phyloP scores from a whole-genome alignment of 129 eudicot genomes.

The Mikania micrantha region DNA sequence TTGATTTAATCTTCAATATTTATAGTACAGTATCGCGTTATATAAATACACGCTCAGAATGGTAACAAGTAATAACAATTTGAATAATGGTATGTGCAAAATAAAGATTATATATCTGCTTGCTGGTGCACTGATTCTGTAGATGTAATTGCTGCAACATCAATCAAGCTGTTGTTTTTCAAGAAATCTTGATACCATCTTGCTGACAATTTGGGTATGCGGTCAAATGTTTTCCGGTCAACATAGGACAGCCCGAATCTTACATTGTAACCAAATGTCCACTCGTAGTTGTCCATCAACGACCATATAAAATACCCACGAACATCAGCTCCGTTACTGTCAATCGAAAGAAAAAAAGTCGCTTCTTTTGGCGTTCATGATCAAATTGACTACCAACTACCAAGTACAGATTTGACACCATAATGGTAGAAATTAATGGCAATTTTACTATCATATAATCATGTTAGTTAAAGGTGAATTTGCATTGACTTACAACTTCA shows the following conservation, averaged over 20 bases:
- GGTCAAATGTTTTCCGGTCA: slow-evolving; percentile 43
- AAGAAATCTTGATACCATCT: slow-evolving; percentile 64
- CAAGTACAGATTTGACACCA: not conserved
- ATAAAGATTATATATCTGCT: slow-evolving; percentile 19
- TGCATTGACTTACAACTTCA: not conserved
- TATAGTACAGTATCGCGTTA: not conserved
- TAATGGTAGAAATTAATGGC: not conserved
- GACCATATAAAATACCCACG: slow-evolving; percentile 81
- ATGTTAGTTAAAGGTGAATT: not conserved
- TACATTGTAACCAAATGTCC: slow-evolving; percentile 40
- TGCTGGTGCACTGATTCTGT: not conserved
- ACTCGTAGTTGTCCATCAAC: slow-evolving; percentile 74
- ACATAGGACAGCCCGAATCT: slow-evolving; percentile 64
- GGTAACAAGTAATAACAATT: not conserved
- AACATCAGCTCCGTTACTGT: slow-evolving; percentile 82
- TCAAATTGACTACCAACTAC: slow-evolving; percentile 5
- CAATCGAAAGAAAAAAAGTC: not conserved
- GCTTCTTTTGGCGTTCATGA: slow-evolving; percentile 9
- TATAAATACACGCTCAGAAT: not conserved
- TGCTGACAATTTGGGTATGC: slow-evolving; percentile 67
- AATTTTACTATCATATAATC: not conserved
- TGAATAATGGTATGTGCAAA: not conserved
- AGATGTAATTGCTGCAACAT: not conserved
- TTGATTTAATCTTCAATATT: no score
- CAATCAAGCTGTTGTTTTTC: slow-evolving; percentile 26